These are phyloP conservation scores for Pseudocercospora crystallina DNA, from an alignment of 2,329 filamentous ascomycete species.

Conservation along the genomic window DNA sequence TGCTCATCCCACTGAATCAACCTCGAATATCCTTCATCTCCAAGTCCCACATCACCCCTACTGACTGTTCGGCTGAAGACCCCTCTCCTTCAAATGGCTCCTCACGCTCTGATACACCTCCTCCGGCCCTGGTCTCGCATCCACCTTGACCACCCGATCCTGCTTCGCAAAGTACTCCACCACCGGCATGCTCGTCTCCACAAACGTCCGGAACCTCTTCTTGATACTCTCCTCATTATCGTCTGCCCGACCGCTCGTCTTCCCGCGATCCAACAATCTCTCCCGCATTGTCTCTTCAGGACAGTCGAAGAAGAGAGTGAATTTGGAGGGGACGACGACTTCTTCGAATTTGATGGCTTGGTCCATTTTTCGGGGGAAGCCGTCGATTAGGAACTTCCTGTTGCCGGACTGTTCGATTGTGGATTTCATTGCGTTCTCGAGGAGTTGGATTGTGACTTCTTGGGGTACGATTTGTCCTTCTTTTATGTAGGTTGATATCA, in stretches of 20 bases:
- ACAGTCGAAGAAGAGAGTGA: slow-evolving; percentile 93
- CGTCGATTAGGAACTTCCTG: slow-evolving; percentile 73
- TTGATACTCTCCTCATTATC: slow-evolving; percentile 95
- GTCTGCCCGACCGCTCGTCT: slow-evolving; percentile 87
- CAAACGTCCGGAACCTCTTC: slow-evolving; percentile 92
- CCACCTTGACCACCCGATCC: slow-evolving; percentile 76
- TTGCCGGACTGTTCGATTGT: slow-evolving; percentile 60
- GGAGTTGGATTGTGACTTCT: slow-evolving; percentile 90
- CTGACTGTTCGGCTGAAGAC: slow-evolving; percentile 26
- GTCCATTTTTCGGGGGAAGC: slow-evolving; percentile 96
- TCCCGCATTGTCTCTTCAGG: slow-evolving; percentile 84
- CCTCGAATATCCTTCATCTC: too few species aligned
- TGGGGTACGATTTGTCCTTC: slow-evolving; percentile 97
- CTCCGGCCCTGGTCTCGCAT: slow-evolving; percentile 67
- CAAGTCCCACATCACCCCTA: too few species aligned
- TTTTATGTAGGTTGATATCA: slow-evolving; percentile 92
- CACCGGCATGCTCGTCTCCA: slow-evolving; percentile 97
- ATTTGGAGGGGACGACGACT: slow-evolving; percentile 75
- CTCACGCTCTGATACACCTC: slow-evolving; percentile 60
- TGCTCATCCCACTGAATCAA: too few species aligned
- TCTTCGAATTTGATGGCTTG: slow-evolving; percentile 94
- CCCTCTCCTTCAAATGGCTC: slow-evolving; percentile 47
- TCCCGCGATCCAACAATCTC: slow-evolving; percentile 80
- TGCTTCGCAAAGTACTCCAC: slow-evolving; percentile 79
- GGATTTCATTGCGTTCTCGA: slow-evolving; percentile 88